Conservation (phyloP, 257 asterid genomes). For the Gentiana straminea region DNA sequence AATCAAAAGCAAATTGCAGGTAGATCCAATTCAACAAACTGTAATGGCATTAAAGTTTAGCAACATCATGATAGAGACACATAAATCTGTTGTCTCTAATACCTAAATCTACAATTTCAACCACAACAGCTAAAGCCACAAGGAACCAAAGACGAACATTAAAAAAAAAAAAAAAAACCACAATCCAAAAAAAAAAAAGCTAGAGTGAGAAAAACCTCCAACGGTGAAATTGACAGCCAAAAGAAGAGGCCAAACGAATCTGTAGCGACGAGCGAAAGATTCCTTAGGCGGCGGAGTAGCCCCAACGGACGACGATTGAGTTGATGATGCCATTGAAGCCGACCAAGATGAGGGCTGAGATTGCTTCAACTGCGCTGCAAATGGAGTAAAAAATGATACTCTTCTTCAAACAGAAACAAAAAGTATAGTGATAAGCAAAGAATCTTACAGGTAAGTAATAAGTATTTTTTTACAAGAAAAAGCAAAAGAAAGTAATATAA, state of each 20-base stretch:
- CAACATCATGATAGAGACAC: too few species aligned
- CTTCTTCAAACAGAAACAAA: conserved; percentile 1
- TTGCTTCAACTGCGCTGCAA: conserved; percentile 53
- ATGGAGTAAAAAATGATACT: not conserved
- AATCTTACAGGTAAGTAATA: too few species aligned
- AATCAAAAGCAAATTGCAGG: too few species aligned
- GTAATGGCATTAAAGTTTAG: too few species aligned
- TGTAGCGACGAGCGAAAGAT: conserved; percentile 53
- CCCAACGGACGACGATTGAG: conserved; percentile 18
- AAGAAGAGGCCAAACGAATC: conserved; percentile 59
- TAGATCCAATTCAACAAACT: too few species aligned
- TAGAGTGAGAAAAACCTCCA: conserved; percentile 44
- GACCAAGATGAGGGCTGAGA: conserved; percentile 2
- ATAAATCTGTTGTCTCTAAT: too few species aligned
- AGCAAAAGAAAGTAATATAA: not conserved
- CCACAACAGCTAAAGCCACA: too few species aligned
- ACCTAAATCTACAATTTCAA: not conserved
- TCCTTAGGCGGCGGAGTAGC: conserved; percentile 39
- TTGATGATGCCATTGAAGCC: conserved; percentile 28
- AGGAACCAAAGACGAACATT: not conserved
- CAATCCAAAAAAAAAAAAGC: not conserved
- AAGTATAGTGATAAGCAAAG: conserved; percentile 1
- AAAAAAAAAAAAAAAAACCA: not conserved
- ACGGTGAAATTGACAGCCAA: conserved; percentile 59
- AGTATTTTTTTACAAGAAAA: not conserved